These are phyloP conservation scores for Scheffersomyces titani DNA, from an alignment of 1,139 yeast species.

Conservation along the genomic window DNA sequence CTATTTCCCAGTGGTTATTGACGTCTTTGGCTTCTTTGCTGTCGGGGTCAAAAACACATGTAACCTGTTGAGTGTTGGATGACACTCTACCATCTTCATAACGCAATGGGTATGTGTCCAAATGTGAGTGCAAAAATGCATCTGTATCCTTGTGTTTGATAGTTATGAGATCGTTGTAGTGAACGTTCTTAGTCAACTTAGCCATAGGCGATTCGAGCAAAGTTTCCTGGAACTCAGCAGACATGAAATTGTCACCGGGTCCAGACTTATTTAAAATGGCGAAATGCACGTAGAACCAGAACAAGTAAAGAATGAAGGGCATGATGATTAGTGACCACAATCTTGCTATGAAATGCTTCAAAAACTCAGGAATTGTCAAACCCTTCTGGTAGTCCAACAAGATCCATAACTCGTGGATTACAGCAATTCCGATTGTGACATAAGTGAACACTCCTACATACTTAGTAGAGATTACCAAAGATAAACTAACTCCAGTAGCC, in stretches of 20 bases:
- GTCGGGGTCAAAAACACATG: constrained; percentile 53
- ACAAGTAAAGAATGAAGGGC: constrained; percentile 81
- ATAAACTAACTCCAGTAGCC: constrained; percentile 79
- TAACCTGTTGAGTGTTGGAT: constrained; percentile 93
- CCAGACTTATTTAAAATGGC: constrained; percentile 81
- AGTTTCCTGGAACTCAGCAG: constrained; percentile 90
- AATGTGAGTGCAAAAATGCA: constrained; percentile 80
- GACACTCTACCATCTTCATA: constrained; percentile 97
- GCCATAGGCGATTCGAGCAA: constrained; percentile 81
- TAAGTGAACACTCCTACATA: constrained; percentile 95
- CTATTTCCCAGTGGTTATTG: constrained; percentile 84
- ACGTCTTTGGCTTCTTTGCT: constrained; percentile 41
- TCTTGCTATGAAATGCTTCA: constrained; percentile 77
- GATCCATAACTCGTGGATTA: constrained; percentile 82
- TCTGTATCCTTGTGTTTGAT: constrained; percentile 76
- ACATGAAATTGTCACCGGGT: constrained; percentile 94
- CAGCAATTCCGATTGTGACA: constrained; percentile 84
- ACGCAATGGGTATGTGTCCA: constrained; percentile 73
- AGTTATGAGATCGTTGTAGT: constrained; percentile 76
- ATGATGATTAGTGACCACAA: constrained; percentile 69
- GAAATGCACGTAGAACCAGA: constrained; percentile 95
- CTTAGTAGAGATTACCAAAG: constrained; percentile 91
- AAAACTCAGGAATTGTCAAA: constrained; percentile 56
- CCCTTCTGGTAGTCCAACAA: constrained; percentile 75
- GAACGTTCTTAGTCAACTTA: constrained; percentile 65